A percentile compares a stretch with the other conserved stretches of the same genome.
These are phyloP conservation scores for Aegilops bicornis DNA, from an alignment of 176 grass and related monocot species.

Conservation along the genomic window DNA sequence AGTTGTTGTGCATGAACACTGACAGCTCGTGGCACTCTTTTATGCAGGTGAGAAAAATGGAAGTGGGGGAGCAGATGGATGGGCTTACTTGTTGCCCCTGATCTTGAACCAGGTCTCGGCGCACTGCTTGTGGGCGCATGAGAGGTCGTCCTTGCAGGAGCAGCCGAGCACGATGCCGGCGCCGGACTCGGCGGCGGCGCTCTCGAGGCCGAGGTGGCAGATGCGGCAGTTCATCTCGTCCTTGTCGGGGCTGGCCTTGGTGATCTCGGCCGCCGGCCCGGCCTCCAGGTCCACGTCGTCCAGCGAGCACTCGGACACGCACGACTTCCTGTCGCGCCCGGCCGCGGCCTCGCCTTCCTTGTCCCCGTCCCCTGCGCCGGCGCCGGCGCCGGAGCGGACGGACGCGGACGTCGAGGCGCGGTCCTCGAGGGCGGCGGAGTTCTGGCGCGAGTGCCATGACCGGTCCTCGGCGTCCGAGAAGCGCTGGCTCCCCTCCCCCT, in stretches of 20 bases:
- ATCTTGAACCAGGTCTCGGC: conserved; percentile 99
- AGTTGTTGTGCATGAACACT: not conserved
- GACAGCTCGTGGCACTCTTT: not conserved
- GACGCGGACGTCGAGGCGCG: conserved; percentile 39
- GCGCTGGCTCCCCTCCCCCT: conserved; percentile 46
- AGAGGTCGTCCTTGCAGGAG: conserved; percentile 94
- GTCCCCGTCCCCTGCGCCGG: not conserved
- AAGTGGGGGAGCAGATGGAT: conserved; percentile 9
- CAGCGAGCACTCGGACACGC: conserved; percentile 73
- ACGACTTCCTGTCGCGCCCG: conserved; percentile 55
- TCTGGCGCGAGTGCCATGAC: conserved; percentile 56
- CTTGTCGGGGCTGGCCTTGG: conserved; percentile 56
- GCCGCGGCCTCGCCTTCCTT: conserved; percentile 12
- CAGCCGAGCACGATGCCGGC: conserved; percentile 81
- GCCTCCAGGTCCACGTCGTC: conserved; percentile 75
- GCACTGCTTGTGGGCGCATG: conserved; percentile 87
- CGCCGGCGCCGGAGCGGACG: conserved; percentile 19
- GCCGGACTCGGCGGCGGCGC: conserved; percentile 57
- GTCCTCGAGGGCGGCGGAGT: conserved; percentile 46
- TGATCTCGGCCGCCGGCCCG: conserved; percentile 60
- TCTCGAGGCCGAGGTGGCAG: conserved; percentile 90
- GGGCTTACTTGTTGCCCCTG: conserved; percentile 95
- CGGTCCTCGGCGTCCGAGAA: conserved; percentile 79
- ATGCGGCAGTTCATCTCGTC: conserved; percentile 85
- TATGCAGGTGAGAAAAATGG: not conserved